Conservation (phyloP, 83 land plant species). For the Isoetes engelmannii region DNA sequence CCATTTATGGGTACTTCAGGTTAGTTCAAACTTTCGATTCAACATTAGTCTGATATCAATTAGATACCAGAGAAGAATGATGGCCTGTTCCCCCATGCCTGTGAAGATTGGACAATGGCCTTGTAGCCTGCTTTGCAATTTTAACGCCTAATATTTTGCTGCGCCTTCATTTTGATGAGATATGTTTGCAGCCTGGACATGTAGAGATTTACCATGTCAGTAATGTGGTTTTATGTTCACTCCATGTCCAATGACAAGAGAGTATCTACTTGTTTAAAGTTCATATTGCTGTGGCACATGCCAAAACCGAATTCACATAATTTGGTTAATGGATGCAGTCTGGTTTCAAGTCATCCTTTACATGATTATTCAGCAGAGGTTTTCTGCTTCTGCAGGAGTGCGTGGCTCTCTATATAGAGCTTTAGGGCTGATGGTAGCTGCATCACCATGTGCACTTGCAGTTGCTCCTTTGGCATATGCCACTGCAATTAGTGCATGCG, state of each 20-base stretch:
- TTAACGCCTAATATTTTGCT: too few relatives aligned
- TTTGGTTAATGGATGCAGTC: too few relatives aligned
- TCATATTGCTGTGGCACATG: too few relatives aligned
- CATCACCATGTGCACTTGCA: constrained; percentile 99
- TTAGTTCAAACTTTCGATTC: constrained; percentile 16
- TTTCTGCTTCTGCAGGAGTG: constrained; percentile 35
- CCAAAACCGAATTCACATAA: too few relatives aligned
- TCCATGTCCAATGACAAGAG: too few relatives aligned
- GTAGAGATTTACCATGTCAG: too few relatives aligned
- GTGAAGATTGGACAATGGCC: too few relatives aligned
- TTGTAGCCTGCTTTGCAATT: too few relatives aligned
- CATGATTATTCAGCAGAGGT: not conserved
- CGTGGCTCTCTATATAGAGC: constrained; percentile 94
- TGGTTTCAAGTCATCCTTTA: not conserved
- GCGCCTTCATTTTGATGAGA: too few relatives aligned
- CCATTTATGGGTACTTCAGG: constrained; percentile 81
- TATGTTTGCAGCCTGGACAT: too few relatives aligned
- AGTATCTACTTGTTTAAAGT: too few relatives aligned
- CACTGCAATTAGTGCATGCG: constrained; percentile 92
- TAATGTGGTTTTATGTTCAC: too few relatives aligned
- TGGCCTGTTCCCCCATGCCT: not conserved
- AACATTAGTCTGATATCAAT: not conserved
- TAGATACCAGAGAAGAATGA: not conserved
- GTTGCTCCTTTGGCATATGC: constrained; percentile 97
- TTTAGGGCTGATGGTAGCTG: constrained; percentile 96